Base-by-base conservation (phyloP, 179 eudicot species). In the Actinidia polygama region DNA sequence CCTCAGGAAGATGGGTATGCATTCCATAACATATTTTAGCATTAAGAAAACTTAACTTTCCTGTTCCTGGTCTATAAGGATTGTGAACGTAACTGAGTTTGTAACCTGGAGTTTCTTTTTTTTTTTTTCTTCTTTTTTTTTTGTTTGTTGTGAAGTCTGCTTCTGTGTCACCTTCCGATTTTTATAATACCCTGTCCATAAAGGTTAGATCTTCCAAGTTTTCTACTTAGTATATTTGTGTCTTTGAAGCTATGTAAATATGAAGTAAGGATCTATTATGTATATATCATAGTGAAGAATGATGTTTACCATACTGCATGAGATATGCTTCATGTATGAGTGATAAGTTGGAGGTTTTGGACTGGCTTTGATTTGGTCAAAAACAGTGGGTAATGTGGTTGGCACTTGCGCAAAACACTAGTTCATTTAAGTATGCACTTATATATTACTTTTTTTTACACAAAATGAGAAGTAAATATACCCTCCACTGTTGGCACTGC, bases 401-500 rank as follows among this genome's bases (percentile, higher is more conserved):
- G 44, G 44, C 44, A 40, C 44, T 40, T 40, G 44, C 44, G 44
- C 44, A 40, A 40, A 40, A 40, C 44, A 40, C 44, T 40, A 40
- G 44, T 40, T 40, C 44, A 40, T 40, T 40, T 40, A 40, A 40
- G 44, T 40, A 40, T 40, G 44, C 44, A 40, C 44, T 40, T 40
- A 40, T 1, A 40, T 40, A 40, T 40, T 40, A 40, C 44, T 40
- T 40, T 40, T 40, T 40, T 40, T 40, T 40, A 40, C 44, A 40
- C 44, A 40, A 40, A 40, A 40, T 40, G 44, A 40, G 44, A 40
- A 40, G 44, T 40, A 40, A 40, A 40, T 40, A 40, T 40, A 97
- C 79, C 99, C 99, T 64, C 98, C 99, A 6, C 84, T 95, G 23
- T 94, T 92, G 86, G 99, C 98, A 30, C 89, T 97, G 57, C 97